phyloP scores from a whole-genome alignment of 2,329 filamentous ascomycete genomes.

The Berkeleyomyces rouxiae region DNA sequence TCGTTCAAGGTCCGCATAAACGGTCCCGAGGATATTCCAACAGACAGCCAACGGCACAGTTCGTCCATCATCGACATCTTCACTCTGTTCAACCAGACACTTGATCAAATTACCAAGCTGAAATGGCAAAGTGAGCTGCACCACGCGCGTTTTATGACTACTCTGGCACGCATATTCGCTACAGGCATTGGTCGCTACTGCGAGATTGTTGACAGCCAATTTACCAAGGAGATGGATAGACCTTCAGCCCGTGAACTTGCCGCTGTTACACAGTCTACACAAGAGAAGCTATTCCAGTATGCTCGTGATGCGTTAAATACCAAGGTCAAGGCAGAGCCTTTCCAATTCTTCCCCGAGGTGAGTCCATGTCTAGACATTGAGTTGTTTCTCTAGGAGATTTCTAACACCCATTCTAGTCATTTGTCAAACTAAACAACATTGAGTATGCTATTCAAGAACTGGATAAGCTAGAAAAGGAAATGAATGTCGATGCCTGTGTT shows the following conservation, averaged over 20 bases:
- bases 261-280: constrained; percentile 58
- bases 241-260: constrained; percentile 76
- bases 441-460: constrained; percentile 87
- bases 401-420: constrained; percentile 43
- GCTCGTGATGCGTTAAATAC: constrained; percentile 86
- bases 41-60: constrained; percentile 77
- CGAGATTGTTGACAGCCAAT: constrained; percentile 72
- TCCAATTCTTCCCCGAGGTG: constrained; percentile 90
- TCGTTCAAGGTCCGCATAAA: constrained; percentile 60
- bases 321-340: constrained; percentile 87
- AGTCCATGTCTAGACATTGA: constrained; percentile 19
- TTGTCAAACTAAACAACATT: constrained; percentile 95
- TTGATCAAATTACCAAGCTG: constrained; percentile 71
- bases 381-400: constrained; percentile 4
- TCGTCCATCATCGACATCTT: constrained; percentile 89
- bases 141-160: constrained; percentile 94
- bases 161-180: constrained; percentile 70
- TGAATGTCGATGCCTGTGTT: constrained; percentile 85
- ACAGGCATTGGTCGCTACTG: constrained; percentile 76
- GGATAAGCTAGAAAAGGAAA: constrained; percentile 72
- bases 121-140: constrained; percentile 90
- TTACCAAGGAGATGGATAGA: constrained; percentile 83
- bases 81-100: constrained; percentile 78
- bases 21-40: constrained; percentile 42
- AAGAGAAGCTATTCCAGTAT: constrained; percentile 84